Evolutionary conservation across 202 grass and related monocot genomes (phyloP).

Genomic region (Dendrocalamus latiflorus): DNA sequence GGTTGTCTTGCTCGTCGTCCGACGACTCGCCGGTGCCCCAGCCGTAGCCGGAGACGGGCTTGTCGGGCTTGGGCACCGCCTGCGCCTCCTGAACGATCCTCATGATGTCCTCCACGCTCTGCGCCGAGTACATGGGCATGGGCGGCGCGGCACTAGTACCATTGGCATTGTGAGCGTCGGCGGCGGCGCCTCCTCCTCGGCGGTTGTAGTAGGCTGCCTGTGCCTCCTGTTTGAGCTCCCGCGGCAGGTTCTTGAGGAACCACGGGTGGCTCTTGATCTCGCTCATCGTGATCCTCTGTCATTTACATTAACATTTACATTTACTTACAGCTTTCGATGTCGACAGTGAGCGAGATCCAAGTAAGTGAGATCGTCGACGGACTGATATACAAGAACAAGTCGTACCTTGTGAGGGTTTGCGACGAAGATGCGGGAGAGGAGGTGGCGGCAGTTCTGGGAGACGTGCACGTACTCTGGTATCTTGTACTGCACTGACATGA

Average conservation of each 20-base stretch:
- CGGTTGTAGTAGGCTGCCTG: slow-evolving; percentile 61
- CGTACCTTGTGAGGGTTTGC: slow-evolving; percentile 56
- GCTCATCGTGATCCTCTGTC: slow-evolving; percentile 67
- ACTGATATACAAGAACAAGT: neutral
- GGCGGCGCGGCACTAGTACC: neutral
- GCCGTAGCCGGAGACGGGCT: slow-evolving; percentile 45
- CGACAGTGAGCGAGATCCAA: neutral
- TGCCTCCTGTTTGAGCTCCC: slow-evolving; percentile 71
- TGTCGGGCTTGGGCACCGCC: slow-evolving; percentile 35
- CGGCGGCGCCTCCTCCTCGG: neutral
- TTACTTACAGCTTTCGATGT: neutral
- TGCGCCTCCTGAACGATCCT: slow-evolving; percentile 73
- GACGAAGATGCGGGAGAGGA: slow-evolving; percentile 82
- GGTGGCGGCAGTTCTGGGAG: slow-evolving; percentile 59
- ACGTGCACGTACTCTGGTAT: slow-evolving; percentile 90
- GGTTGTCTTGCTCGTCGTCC: slow-evolving; percentile 13
- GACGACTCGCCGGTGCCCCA: slow-evolving; percentile 30
- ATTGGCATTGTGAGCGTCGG: neutral
- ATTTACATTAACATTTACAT: too few relatives aligned
- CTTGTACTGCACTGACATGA: slow-evolving; percentile 63
- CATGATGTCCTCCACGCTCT: slow-evolving; percentile 80
- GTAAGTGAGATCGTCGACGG: neutral
- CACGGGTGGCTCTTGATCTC: slow-evolving; percentile 83
- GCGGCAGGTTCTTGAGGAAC: slow-evolving; percentile 78
- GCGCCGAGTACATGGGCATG: slow-evolving; percentile 37